A percentile compares a stretch with the other conserved stretches of the same genome.
These are phyloP conservation scores for Cladobotryum protrusum DNA, from an alignment of 2,329 filamentous ascomycete genomes.

Conservation along the genomic window DNA sequence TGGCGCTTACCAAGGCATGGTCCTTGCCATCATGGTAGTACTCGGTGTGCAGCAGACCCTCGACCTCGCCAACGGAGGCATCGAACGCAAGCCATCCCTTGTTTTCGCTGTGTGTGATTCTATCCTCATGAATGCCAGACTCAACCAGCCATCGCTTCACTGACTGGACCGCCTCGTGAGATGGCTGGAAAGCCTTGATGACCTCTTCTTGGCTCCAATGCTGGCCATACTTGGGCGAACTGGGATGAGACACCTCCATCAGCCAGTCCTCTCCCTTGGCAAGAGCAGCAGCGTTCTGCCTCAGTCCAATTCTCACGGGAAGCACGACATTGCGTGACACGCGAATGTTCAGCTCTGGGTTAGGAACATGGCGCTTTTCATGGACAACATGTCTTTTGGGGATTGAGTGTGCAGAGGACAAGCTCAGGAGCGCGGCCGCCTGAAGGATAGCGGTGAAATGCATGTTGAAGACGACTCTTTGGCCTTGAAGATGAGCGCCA, in stretches of 20 bases:
- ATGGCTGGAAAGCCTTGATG: conserved; percentile 35
- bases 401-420: conserved; percentile 3
- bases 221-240: conserved; percentile 37
- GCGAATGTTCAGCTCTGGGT: conserved; percentile 4
- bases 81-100: conserved; percentile 34
- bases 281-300: conserved; percentile 33
- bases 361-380: conserved; percentile 11
- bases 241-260: conserved; percentile 36
- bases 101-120: conserved; percentile 44
- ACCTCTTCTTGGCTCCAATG: conserved; percentile 40
- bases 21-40: conserved; percentile 39
- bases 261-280: conserved; percentile 37
- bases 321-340: conserved; percentile 15
- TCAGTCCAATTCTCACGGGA: conserved; percentile 36
- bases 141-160: conserved; percentile 47
- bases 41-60: conserved; percentile 45
- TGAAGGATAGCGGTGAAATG: conserved; percentile 5
- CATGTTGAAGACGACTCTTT: not conserved
- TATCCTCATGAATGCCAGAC: conserved; percentile 41
- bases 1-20: conserved; percentile 30
- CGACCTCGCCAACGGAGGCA: conserved; percentile 24
- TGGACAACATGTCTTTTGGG: conserved; percentile 11
- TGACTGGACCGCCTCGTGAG: conserved; percentile 37
- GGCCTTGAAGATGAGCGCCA: too few species aligned
- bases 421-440: conserved; percentile 2